Evolutionary conservation across 2,329 filamentous ascomycete genomes (phyloP).

Genomic region (Geoglossum cookeanum): DNA sequence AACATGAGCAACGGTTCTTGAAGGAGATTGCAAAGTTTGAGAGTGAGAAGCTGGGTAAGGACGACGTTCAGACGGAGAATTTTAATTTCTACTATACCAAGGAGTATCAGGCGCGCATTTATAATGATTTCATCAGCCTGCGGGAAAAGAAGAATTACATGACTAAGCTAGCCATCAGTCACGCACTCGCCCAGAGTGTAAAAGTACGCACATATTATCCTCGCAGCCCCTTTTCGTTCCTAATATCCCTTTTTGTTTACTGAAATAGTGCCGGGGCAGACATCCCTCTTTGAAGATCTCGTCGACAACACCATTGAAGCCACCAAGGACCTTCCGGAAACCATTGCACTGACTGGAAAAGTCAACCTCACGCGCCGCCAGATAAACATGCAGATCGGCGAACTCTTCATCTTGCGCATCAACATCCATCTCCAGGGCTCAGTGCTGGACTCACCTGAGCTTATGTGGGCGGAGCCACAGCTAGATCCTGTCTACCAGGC

Average conservation of each 20-base stretch:
- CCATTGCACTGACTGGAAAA: slow-evolving; percentile 83
- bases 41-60: slow-evolving; percentile 66
- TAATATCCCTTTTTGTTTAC: not conserved
- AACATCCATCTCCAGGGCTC: slow-evolving; percentile 96
- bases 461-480: slow-evolving; percentile 97
- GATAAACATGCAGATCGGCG: slow-evolving; percentile 99
- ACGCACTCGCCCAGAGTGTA: slow-evolving; percentile 86
- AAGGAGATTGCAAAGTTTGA: slow-evolving; percentile 93
- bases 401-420: slow-evolving; percentile 92
- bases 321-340: slow-evolving; percentile 80
- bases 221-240: not conserved
- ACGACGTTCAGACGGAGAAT: slow-evolving; percentile 86
- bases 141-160: slow-evolving; percentile 93
- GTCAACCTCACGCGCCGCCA: slow-evolving; percentile 73
- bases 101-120: slow-evolving; percentile 95
- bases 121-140: slow-evolving; percentile 96
- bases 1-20: slow-evolving; percentile 75
- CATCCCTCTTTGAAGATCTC: slow-evolving; percentile 86
- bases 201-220: slow-evolving; percentile 37
- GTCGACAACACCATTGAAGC: slow-evolving; percentile 85
- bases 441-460: slow-evolving; percentile 85
- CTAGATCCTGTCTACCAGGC: slow-evolving; percentile 93
- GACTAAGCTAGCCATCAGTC: slow-evolving; percentile 91
- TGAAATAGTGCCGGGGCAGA: slow-evolving; percentile 27
- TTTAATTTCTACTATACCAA: slow-evolving; percentile 99